A percentile compares a stretch with the other conserved stretches of the same genome.
Evolutionary conservation across 257 asterid species (phyloP).

Genomic region (Lithospermum erythrorhizon): DNA sequence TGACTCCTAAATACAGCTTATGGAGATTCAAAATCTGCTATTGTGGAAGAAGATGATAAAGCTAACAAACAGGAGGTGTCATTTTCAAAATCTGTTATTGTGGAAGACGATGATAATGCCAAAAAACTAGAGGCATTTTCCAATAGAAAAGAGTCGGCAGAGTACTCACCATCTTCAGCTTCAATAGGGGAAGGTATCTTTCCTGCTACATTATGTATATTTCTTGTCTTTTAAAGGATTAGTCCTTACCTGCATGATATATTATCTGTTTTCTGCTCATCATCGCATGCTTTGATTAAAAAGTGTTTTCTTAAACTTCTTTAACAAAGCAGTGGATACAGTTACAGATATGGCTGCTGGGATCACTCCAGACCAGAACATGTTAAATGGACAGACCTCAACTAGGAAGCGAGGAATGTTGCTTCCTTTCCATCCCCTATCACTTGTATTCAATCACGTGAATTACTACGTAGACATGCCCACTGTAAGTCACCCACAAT

Average conservation of each 20-base stretch:
- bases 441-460: constrained; percentile 74
- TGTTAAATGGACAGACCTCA: constrained; percentile 16
- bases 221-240: too few relatives aligned
- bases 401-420: constrained; percentile 64
- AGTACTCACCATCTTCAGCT: constrained; percentile 26
- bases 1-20: constrained; percentile 38
- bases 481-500: constrained; percentile 43
- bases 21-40: constrained; percentile 52
- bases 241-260: too few relatives aligned
- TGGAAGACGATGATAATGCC: constrained; percentile 30
- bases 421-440: constrained; percentile 83
- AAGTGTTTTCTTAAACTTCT: too few relatives aligned
- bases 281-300: too few relatives aligned
- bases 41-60: constrained; percentile 31
- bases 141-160: constrained; percentile 12
- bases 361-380: constrained; percentile 20
- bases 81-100: constrained; percentile 22
- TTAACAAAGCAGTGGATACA: constrained; percentile 19
- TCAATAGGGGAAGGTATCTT: constrained; percentile 34
- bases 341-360: constrained; percentile 36
- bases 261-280: too few relatives aligned
- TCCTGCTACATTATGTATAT: not conserved
- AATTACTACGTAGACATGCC: constrained; percentile 95
- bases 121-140: constrained; percentile 18
- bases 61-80: constrained; percentile 22